Evolutionary conservation across 805 yeast species (phyloP), one percentile per base, ranked within the genome.

Genomic region (Saccharomycopsis amapae): DNA sequence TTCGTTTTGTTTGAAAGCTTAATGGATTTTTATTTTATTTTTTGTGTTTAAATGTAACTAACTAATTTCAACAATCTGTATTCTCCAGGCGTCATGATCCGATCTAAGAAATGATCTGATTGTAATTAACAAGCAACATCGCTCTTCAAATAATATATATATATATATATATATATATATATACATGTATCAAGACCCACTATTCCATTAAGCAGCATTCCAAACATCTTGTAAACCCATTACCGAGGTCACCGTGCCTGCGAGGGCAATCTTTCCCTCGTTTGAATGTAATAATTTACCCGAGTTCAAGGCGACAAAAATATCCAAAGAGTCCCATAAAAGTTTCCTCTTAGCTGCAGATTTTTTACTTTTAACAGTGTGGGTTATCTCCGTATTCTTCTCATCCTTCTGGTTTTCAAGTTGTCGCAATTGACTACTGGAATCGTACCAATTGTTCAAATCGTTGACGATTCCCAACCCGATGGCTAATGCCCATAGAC

Each of bases 141-240:
- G n/a, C n/a, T n/a, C n/a, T n/a, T n/a, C n/a, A n/a, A n/a, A n/a
- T n/a, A n/a, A n/a, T n/a, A n/a, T n/a, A n/a, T n/a, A n/a, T n/a
- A n/a, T n/a, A n/a, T n/a, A n/a, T n/a, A n/a, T n/a, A n/a, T n/a
- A n/a, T n/a, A n/a, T n/a, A n/a, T n/a, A n/a, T n/a, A n/a, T n/a
- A n/a, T n/a, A n/a, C n/a, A n/a, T n/a, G n/a, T n/a, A n/a, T n/a
- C n/a, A n/a, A n/a, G n/a, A n/a, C n/a, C n/a, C n/a, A n/a, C n/a
- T n/a, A n/a, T n/a, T n/a, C n/a, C n/a, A n/a, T 26, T 26, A 26
- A 9, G 12, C 9, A 5, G 37, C 17, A 5, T 37, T 31, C 49
- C 49, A 49, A 37, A 46, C 34, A n/a, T 46, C 50, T 36, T 45
- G 37, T 2, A 17, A 43, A 12, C 53, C 53, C 10, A 49, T 25